Evolutionary conservation across 176 grass and related monocot genomes (phyloP), one percentile per base, ranked within the genome.

Genomic region (Oryza meyeriana): DNA sequence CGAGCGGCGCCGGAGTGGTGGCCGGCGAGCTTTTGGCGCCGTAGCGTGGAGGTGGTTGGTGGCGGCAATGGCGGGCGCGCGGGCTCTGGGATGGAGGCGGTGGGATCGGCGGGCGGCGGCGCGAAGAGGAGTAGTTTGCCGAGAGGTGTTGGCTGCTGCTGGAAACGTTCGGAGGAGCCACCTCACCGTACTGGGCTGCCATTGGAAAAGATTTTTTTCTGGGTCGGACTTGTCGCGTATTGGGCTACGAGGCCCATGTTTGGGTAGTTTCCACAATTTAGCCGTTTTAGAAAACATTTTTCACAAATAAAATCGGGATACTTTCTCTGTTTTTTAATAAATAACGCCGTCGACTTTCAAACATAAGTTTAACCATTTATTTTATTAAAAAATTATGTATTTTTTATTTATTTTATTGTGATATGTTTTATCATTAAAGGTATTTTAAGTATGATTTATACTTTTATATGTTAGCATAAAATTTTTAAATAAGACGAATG

Each of bases 21-120:
- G 69, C 4, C 9, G 61, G 30, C 12, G 40, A 85, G 76, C 47
- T 89, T 89, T n/a, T 17, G 28, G 35, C 17, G 22, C 34, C 14
- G 63, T 10, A 61, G 20, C 14, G 64, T 35, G 47, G 63, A n/a
- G n/a, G n/a, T n/a, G 1, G 70, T 10, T 0, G 38, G 22, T 14
- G 74, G 10, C 29, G 83, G 34, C 45, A 79, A 45, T 28, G 81
- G 72, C 38, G 41, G 8, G 31, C 32, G 25, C 25, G 36, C 36
- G 10, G 27, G 42, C 42, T 59, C 12, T 70, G 48, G 66, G 34
- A 50, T 40, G 66, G 61, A n/a, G 25, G 62, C 24, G 31, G 64
- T 17, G 24, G 41, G 41, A 52, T 48, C 22, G 64, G 78, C 77
- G 77, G 52, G 55, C 52, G 52, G 52, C 55, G 50, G 61, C 69